A percentile compares a stretch with the other conserved stretches of the same genome.
Evolutionary conservation across 2,329 filamentous ascomycete species (phyloP).

Genomic region (Dactylellina sp.): DNA sequence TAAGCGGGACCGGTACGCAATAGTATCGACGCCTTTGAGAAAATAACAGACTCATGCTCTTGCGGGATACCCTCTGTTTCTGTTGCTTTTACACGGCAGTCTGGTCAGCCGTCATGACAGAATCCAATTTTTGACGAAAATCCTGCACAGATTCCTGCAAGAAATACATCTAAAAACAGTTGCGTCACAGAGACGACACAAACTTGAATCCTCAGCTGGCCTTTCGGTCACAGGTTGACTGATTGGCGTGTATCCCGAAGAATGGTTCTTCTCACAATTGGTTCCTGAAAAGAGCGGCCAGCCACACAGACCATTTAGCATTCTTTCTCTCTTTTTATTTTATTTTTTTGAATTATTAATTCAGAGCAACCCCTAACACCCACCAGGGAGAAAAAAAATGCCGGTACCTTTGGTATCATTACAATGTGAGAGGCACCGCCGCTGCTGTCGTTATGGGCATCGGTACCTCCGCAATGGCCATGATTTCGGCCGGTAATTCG

Average conservation of each 20-base stretch:
- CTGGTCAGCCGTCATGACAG: conserved; percentile 13
- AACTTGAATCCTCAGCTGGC: conserved; percentile 24
- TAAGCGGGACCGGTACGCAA: conserved; percentile 10
- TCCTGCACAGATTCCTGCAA: conserved; percentile 21
- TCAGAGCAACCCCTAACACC: neutral
- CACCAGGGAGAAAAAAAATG: conserved; percentile 22
- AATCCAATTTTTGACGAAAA: conserved; percentile 7
- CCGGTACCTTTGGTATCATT: neutral
- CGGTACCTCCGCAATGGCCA: conserved; percentile 37
- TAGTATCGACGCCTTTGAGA: too few species aligned
- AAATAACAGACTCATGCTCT: too few species aligned
- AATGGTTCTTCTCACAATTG: conserved; percentile 32
- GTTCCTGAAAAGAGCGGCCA: conserved; percentile 42
- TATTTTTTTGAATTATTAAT: conserved; percentile 23
- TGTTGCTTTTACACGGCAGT: neutral
- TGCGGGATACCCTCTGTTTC: neutral
- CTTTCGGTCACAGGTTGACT: conserved; percentile 23
- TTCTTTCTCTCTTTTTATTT: too few species aligned
- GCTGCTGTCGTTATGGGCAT: neutral
- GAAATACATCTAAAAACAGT: conserved; percentile 21
- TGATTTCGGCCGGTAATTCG: conserved; percentile 37
- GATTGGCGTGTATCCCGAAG: conserved; percentile 7
- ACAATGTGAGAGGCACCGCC: conserved; percentile 15
- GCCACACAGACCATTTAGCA: conserved; percentile 13
- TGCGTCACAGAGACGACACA: conserved; percentile 33